These are phyloP conservation scores for Cyberlindnera euphorbiae DNA, from an alignment of 805 yeast genomes.

Conservation along the genomic window DNA sequence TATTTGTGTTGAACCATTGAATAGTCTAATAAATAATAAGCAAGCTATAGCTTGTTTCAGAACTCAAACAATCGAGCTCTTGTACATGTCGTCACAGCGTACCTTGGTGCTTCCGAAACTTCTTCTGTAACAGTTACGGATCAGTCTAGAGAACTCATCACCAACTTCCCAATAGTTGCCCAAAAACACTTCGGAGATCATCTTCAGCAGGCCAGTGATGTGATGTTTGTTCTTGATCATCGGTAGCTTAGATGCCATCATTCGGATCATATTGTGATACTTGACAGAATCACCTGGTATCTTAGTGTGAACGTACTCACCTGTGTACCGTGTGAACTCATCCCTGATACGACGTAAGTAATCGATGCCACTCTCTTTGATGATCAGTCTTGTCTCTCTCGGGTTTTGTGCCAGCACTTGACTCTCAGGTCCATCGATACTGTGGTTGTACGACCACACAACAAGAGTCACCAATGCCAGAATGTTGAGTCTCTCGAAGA, in stretches of 20 bases:
- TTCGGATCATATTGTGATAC: slow-evolving; percentile 38
- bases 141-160: slow-evolving; percentile 47
- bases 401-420: slow-evolving; percentile 22
- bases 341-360: slow-evolving; percentile 46
- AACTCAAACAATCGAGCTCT: slow-evolving; percentile 19
- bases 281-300: slow-evolving; percentile 31
- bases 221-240: slow-evolving; percentile 40
- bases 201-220: slow-evolving; percentile 50
- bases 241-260: slow-evolving; percentile 37
- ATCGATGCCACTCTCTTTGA: slow-evolving; percentile 44
- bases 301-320: slow-evolving; percentile 25
- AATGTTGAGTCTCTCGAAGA: slow-evolving; percentile 34
- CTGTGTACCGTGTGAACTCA: slow-evolving; percentile 33
- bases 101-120: slow-evolving; percentile 44
- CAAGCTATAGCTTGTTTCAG: no score
- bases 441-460: slow-evolving; percentile 50
- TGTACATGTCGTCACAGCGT: slow-evolving; percentile 49
- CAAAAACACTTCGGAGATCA: slow-evolving; percentile 37
- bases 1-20: no score
- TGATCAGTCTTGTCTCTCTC: slow-evolving; percentile 20
- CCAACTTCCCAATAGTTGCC: slow-evolving; percentile 53
- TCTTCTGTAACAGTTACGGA: slow-evolving; percentile 50
- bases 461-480: slow-evolving; percentile 30
- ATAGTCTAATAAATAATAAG: no score
- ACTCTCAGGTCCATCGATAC: slow-evolving; percentile 43